Evolutionary conservation across 192 early-diverging fungal species (phyloP).

Genomic region (Backusella parvicylindrica): DNA sequence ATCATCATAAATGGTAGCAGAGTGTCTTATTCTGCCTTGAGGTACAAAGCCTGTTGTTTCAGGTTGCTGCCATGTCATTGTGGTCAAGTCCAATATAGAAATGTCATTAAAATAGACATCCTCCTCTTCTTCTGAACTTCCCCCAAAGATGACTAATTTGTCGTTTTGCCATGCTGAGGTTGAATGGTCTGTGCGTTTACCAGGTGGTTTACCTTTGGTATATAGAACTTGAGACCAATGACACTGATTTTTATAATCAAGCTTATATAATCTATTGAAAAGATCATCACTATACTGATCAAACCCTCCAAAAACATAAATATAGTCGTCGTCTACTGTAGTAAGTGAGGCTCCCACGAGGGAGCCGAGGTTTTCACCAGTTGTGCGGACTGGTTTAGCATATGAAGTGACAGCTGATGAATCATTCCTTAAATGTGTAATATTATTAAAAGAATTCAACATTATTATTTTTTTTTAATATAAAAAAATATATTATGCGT

Average conservation of each 20-base stretch:
- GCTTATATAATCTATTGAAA: conserved; percentile 58
- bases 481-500: neutral
- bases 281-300: conserved; percentile 65
- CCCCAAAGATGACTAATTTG: conserved; percentile 65
- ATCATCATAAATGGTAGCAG: conserved; percentile 57
- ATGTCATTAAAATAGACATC: conserved; percentile 56
- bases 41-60: conserved; percentile 45
- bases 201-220: conserved; percentile 41
- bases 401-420: neutral
- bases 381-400: conserved; percentile 1
- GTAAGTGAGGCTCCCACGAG: conserved; percentile 43
- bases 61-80: conserved; percentile 59
- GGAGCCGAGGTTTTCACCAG: conserved; percentile 30
- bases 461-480: neutral
- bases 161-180: conserved; percentile 53
- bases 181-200: conserved; percentile 60
- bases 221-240: conserved; percentile 51
- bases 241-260: conserved; percentile 37
- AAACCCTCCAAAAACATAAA: conserved; percentile 63
- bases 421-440: neutral
- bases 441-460: neutral
- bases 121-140: conserved; percentile 40
- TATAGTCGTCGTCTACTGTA: conserved; percentile 25
- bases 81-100: conserved; percentile 53
- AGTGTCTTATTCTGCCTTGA: conserved; percentile 50